A percentile compares a stretch with the other conserved stretches of the same genome.
These are phyloP conservation scores for Mollisiaceae sp. DNA, from an alignment of 2,329 filamentous ascomycete species.

Conservation along the genomic window DNA sequence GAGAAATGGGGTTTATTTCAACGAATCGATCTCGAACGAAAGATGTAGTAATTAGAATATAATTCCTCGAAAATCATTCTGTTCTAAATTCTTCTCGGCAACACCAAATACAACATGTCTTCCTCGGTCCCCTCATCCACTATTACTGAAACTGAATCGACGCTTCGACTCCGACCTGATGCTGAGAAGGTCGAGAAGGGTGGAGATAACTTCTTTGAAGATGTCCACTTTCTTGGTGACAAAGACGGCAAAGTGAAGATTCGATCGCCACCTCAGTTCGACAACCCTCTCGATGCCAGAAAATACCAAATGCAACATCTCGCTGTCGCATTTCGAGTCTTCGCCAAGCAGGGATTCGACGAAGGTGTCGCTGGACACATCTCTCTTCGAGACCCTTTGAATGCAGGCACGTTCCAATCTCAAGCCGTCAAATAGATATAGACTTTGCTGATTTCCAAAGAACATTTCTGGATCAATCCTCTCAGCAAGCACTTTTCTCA, in stretches of 20 bases:
- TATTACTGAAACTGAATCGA: not conserved
- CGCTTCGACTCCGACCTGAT: not conserved
- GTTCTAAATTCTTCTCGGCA: not conserved
- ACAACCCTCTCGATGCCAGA: constrained; percentile 35
- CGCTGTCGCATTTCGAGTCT: constrained; percentile 51
- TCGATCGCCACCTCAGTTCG: constrained; percentile 26
- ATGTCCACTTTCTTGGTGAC: constrained; percentile 5
- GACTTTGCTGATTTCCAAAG: constrained; percentile 25
- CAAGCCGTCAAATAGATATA: not conserved
- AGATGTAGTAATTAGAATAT: not conserved
- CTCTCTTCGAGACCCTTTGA: constrained; percentile 39
- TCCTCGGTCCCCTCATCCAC: constrained; percentile 6
- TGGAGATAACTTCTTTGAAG: not conserved
- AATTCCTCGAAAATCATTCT: not conserved
- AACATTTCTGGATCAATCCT: constrained; percentile 33
- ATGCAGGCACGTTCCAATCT: not conserved
- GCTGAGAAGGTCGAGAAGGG: not conserved
- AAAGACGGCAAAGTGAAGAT: constrained; percentile 8
- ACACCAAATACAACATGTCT: not conserved
- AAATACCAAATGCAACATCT: constrained; percentile 45
- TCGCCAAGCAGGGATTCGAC: constrained; percentile 48
- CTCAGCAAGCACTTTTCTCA: constrained; percentile 19
- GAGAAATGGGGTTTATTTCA: not conserved
- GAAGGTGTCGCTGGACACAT: constrained; percentile 51
- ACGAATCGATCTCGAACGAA: not conserved